Conservation (phyloP, 257 asterid genomes). For the Hygrophila difformis region DNA sequence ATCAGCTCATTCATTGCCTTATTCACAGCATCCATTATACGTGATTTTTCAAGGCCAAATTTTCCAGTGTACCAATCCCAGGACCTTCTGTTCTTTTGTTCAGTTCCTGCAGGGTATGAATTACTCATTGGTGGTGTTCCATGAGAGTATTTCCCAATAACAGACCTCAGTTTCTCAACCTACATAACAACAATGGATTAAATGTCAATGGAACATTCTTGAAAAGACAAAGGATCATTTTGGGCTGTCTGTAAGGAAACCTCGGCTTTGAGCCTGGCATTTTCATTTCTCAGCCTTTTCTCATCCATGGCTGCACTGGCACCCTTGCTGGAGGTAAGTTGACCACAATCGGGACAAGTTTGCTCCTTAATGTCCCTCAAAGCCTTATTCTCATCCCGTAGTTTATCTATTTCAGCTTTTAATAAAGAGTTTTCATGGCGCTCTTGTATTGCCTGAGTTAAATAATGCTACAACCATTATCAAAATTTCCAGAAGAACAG, state of each 20-base stretch:
- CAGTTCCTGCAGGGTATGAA: constrained; percentile 36
- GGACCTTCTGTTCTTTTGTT: constrained; percentile 40
- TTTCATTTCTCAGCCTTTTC: constrained; percentile 59
- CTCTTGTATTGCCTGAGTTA: constrained; percentile 75
- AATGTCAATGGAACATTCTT: neutral
- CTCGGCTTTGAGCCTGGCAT: constrained; percentile 80
- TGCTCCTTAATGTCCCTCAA: constrained; percentile 41
- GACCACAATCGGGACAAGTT: constrained; percentile 67
- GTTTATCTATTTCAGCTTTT: constrained; percentile 68
- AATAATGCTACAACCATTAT: neutral
- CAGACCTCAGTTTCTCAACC: constrained; percentile 48
- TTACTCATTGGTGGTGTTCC: constrained; percentile 48
- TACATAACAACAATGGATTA: constrained; percentile 19
- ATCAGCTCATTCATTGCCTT: constrained; percentile 49
- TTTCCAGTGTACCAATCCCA: constrained; percentile 28
- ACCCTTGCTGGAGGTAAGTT: constrained; percentile 28
- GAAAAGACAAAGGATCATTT: neutral
- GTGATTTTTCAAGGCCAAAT: constrained; percentile 38
- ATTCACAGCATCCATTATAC: constrained; percentile 34
- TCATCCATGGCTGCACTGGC: constrained; percentile 28
- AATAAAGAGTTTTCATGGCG: constrained; percentile 78
- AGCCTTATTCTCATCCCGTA: constrained; percentile 49
- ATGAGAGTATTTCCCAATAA: constrained; percentile 28
- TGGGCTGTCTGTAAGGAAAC: constrained; percentile 18
- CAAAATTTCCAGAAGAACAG: neutral